Evolutionary conservation across 2,329 filamentous ascomycete species (phyloP).

Genomic region (Alternaria brassicicola): DNA sequence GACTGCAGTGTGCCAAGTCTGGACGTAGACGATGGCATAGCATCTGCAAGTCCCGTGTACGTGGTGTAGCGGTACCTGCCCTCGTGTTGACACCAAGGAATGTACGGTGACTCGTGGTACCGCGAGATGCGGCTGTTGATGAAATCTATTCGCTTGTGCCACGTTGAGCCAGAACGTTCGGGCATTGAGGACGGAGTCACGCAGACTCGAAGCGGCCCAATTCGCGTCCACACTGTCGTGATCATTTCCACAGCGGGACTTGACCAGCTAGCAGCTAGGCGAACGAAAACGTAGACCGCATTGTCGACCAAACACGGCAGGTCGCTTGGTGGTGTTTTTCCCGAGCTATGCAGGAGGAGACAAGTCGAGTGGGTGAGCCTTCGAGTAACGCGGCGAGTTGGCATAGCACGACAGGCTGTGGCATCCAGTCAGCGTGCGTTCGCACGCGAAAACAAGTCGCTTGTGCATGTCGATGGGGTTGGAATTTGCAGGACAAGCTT

Average conservation of each 20-base stretch:
- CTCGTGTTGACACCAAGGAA: conserved; percentile 25
- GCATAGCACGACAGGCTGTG: conserved; percentile 41
- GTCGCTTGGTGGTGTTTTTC: conserved; percentile 36
- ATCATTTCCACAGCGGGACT: conserved; percentile 43
- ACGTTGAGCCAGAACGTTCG: conserved; percentile 28
- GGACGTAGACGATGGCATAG: conserved; percentile 24
- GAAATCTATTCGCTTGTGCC: conserved; percentile 30
- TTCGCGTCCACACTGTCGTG: conserved; percentile 33
- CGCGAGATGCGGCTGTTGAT: conserved; percentile 25
- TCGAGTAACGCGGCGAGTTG: conserved; percentile 38
- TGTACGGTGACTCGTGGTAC: conserved; percentile 33
- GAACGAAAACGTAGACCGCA: conserved; percentile 32
- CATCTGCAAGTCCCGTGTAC: conserved; percentile 24
- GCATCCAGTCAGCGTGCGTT: conserved; percentile 40
- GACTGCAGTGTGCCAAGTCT: conserved; percentile 39
- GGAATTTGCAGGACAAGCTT: conserved; percentile 48
- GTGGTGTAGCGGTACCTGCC: conserved; percentile 27
- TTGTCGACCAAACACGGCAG: conserved; percentile 40
- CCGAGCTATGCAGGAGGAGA: conserved; percentile 28
- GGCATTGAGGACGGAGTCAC: conserved; percentile 18
- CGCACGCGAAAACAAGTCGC: conserved; percentile 38
- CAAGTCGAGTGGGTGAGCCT: conserved; percentile 16
- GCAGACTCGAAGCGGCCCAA: conserved; percentile 31
- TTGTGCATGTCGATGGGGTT: conserved; percentile 33
- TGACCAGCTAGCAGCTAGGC: conserved; percentile 29